Base-by-base conservation (phyloP, 1,139 yeast genomes). In the Magnusiomyces tetraspermus region DNA sequence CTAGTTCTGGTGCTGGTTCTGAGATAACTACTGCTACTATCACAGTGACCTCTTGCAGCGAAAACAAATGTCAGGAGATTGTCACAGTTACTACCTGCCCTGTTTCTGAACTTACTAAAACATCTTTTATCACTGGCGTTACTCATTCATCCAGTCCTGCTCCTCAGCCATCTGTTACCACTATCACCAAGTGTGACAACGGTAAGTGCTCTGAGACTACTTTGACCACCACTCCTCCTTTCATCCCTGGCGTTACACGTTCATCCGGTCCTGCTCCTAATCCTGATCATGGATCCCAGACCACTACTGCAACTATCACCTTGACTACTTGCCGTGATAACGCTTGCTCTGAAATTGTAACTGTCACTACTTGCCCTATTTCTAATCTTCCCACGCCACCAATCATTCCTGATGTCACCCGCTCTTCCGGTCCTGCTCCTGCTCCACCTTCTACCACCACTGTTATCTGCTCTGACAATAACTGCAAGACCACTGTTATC, bases 11-110 rank as follows among this genome's bases (percentile, higher is more conserved):
- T n/a, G n/a, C 33, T 11, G 40, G 40, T n/a, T 36, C 40, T 5
- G 6, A 13, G 5, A 8, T 36, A 36, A 44, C 49, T 28, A 46
- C 51, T 51, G 36, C 23, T 28, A 48, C 53, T 21, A 36, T 50
- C 53, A 51, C 56, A 26, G 47, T 53, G 21, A 53, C 56, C 22
- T 21, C 51, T 33, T 51, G 53, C 46, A 22, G 17, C 13, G 51
- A 41, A 23, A 36, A 51, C 50, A 24, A 36, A 38, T 51, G 53
- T 40, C 2, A 21, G 13, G 45, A 42, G 31, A 21, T 47, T 22
- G 46, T 37, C 48, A 51, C 53, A 13, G 51, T 51, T 23, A 51
- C 53, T 33, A 48, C 51, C 8, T 51, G 53, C 53, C 53, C 53
- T 23, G 50, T 51, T 26, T 28, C 24, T 36, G 40, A 36, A 5